Percentiles rank a stretch among this genome's conserved stretches.
Conservation (phyloP, 2,329 filamentous ascomycete species). For the Exophiala sp. region DNA sequence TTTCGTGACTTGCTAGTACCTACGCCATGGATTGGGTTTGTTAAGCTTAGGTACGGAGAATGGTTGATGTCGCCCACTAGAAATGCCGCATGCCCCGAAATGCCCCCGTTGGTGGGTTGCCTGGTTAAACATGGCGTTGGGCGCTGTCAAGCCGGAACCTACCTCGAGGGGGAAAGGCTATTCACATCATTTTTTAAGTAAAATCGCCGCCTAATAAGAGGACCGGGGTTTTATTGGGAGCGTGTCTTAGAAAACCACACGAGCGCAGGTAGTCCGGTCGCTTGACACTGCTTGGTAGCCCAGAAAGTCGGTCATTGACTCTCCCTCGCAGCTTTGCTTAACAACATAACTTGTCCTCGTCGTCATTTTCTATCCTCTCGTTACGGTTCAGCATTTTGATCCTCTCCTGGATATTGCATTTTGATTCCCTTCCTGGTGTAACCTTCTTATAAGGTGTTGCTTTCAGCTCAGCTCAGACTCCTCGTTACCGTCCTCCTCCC, state of each 20-base stretch:
- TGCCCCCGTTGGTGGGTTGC: too few relatives aligned
- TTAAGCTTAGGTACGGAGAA: too few relatives aligned
- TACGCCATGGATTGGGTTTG: too few relatives aligned
- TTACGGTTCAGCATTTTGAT: not conserved
- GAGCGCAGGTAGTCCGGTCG: not conserved
- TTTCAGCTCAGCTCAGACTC: not conserved
- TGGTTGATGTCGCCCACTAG: too few relatives aligned
- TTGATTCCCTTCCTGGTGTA: too few relatives aligned
- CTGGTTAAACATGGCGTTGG: not conserved
- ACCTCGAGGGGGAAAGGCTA: not conserved
- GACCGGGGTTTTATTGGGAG: not conserved
- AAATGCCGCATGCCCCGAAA: too few relatives aligned
- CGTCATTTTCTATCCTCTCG: not conserved
- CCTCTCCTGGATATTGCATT: constrained; percentile 3
- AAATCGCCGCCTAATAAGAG: not conserved
- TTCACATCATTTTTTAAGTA: not conserved
- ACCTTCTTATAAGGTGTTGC: too few relatives aligned
- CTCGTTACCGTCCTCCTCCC: not conserved
- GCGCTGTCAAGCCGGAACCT: not conserved
- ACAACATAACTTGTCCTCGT: not conserved
- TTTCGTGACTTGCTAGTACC: too few relatives aligned
- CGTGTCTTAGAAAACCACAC: not conserved
- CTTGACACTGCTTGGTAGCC: not conserved
- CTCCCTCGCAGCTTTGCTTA: not conserved
- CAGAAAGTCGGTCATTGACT: not conserved